phyloP scores from a whole-genome alignment of 805 yeast genomes.

The Cyberlindnera maritima region DNA sequence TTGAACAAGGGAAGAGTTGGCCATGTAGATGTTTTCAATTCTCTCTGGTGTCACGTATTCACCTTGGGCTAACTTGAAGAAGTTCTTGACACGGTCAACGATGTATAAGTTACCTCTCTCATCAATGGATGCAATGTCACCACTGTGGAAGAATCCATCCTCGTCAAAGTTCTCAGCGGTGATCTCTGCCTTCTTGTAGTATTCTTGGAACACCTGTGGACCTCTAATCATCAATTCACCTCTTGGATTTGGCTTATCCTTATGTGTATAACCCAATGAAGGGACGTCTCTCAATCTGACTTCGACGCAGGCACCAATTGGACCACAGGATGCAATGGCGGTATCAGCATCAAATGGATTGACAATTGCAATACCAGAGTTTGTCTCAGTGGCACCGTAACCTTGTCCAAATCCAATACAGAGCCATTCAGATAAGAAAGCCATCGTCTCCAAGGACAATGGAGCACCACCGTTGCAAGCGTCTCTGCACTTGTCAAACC shows the following conservation, averaged over 20 bases:
- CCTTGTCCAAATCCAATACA: constrained; percentile 46
- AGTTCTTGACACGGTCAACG: constrained; percentile 63
- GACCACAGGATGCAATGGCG: constrained; percentile 36
- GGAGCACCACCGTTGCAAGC: constrained; percentile 51
- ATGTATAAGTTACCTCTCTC: constrained; percentile 37
- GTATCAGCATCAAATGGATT: constrained; percentile 34
- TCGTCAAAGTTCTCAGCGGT: constrained; percentile 40
- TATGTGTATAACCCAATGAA: background rate
- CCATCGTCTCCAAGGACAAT: constrained; percentile 38
- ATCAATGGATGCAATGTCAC: constrained; percentile 47
- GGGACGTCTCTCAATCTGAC: constrained; percentile 53
- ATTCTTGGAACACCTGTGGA: constrained; percentile 50
- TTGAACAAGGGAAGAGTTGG: constrained; percentile 47
- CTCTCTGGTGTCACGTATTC: constrained; percentile 65
- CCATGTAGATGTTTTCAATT: constrained; percentile 54
- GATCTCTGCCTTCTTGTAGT: constrained; percentile 47
- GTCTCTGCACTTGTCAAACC: constrained; percentile 38
- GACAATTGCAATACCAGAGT: constrained; percentile 49
- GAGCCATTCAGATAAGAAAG: constrained; percentile 50
- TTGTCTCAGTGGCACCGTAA: constrained; percentile 63
- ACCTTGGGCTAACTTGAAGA: constrained; percentile 57
- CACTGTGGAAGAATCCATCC: constrained; percentile 58
- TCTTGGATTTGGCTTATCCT: constrained; percentile 41
- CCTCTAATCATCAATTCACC: constrained; percentile 62
- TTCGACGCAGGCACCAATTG: constrained; percentile 52